Evolutionary conservation across 441 rosid species (phyloP).

Genomic region (Jatropha multifida): DNA sequence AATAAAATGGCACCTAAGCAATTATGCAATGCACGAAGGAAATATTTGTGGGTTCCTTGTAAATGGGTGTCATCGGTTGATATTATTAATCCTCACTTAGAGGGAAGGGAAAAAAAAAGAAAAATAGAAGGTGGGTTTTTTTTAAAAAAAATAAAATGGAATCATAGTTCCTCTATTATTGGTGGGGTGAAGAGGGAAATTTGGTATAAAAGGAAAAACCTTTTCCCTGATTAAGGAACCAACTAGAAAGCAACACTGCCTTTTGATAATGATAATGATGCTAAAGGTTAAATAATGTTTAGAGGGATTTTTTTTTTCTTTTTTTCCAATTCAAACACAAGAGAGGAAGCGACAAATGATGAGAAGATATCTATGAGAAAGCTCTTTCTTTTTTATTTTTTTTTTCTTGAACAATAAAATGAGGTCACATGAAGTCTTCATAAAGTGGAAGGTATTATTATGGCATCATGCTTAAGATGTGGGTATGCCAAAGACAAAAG

Average conservation of each 20-base stretch:
- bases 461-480: constrained; percentile 37
- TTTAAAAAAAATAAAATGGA: background rate
- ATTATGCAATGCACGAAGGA: constrained; percentile 17
- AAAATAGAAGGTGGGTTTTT: background rate
- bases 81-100: constrained; percentile 24
- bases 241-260: constrained; percentile 37
- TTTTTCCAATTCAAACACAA: constrained; percentile 28
- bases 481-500: constrained; percentile 36
- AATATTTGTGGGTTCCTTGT: constrained; percentile 18
- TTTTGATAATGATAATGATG: constrained; percentile 26
- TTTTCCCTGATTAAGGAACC: constrained; percentile 46
- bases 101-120: background rate
- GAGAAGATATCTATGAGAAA: constrained; percentile 19
- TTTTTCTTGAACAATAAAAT: background rate
- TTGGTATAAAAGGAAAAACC: constrained; percentile 28
- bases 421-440: constrained; percentile 30
- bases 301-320: background rate
- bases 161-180: constrained; percentile 48
- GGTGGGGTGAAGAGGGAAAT: constrained; percentile 30
- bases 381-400: background rate
- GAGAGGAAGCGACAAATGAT: constrained; percentile 21
- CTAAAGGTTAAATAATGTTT: constrained; percentile 15
- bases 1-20: constrained; percentile 21
- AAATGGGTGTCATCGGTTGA: constrained; percentile 30
- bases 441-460: constrained; percentile 39